Base-by-base conservation (phyloP, 2,329 filamentous ascomycete species). In the Arachnomyces sp. region DNA sequence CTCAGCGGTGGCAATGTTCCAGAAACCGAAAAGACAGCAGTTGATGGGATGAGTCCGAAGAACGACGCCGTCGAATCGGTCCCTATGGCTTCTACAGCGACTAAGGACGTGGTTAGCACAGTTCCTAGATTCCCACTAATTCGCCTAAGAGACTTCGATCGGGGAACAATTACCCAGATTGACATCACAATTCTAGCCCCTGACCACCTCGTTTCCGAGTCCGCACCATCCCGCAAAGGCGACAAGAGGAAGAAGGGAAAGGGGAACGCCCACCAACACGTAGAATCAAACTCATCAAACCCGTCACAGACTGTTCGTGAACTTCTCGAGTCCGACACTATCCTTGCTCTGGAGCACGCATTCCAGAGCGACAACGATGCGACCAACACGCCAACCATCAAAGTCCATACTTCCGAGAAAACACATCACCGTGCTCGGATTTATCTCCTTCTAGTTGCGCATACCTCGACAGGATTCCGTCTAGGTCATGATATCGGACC, bases 371-470 rank as follows among this genome's bases (percentile, higher is more conserved):
- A 28, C 14, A 14, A 21, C 28, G 31, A 34, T n/a, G 38, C 44
- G 3, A 36, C 28, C 8, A 17, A 42, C n/a, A 18, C 11, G 15
- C 25, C 60, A 5, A 49, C 55, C 1, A 50, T 63, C 16, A 38
- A 43, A 3, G 49, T 57, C 7, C 54, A 56, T 41, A 54, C 53
- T 0, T 67, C 68, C 7, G 66, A 73, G 48, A 50, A 60, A 15
- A 72, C 69, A 1, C 50, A 57, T 8, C 61, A 69, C 31, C 58
- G 56, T 8, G 67, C 68, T 34, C 64, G 68, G 4, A 54, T 72
- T 28, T 79, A 78, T 42, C 52, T 80, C 14, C 63, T 80, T 12
- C 57, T 79, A 11, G 70, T 78, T 9, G 75, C 74, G 1, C 71
- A 72, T 16, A 71, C 67, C 2, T 59, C 60, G 0, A 66, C 60